Conservation (phyloP, 495 filamentous ascomycete genomes). For the Neurospora sp. region DNA sequence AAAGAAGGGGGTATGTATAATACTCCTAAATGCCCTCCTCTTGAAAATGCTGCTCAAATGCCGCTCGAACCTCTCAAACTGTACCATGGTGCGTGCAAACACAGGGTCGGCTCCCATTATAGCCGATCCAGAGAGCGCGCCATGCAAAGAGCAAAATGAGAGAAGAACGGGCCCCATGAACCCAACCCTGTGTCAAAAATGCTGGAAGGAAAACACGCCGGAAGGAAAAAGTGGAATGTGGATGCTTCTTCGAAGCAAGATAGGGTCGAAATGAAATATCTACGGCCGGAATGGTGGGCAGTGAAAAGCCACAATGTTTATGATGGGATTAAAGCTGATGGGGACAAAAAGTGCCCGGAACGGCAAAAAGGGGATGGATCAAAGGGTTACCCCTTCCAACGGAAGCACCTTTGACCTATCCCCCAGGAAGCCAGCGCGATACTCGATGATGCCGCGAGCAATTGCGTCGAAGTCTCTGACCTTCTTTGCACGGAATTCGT, state of each 20-base stretch:
- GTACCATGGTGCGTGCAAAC: not conserved
- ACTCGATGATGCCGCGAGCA: conserved; percentile 70
- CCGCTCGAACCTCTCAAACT: not conserved
- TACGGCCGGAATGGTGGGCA: conserved; percentile 9
- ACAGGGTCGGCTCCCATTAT: not conserved
- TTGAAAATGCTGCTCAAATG: not conserved
- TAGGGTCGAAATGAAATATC: conserved; percentile 4
- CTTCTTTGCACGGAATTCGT: conserved; percentile 60
- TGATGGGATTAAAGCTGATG: not conserved
- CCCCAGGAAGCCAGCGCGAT: conserved; percentile 49
- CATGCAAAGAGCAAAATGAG: not conserved
- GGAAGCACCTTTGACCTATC: conserved; percentile 42
- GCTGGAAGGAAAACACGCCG: conserved; percentile 5
- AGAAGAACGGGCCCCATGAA: not conserved
- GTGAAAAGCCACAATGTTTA: not conserved
- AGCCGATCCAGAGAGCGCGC: not conserved
- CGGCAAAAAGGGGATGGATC: conserved; percentile 5
- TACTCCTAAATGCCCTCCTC: conserved; percentile 8
- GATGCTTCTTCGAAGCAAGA: not conserved
- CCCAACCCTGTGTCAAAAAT: not conserved
- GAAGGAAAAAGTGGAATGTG: conserved; percentile 1
- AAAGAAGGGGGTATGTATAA: conserved; percentile 14
- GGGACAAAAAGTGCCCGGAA: not conserved
- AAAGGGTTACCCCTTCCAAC: conserved; percentile 26
- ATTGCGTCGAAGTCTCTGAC: conserved; percentile 74